Percentiles rank a stretch among this genome's conserved stretches.
phyloP scores from a whole-genome alignment of 2,329 filamentous ascomycete genomes.

The Pseudogymnoascus sp. region DNA sequence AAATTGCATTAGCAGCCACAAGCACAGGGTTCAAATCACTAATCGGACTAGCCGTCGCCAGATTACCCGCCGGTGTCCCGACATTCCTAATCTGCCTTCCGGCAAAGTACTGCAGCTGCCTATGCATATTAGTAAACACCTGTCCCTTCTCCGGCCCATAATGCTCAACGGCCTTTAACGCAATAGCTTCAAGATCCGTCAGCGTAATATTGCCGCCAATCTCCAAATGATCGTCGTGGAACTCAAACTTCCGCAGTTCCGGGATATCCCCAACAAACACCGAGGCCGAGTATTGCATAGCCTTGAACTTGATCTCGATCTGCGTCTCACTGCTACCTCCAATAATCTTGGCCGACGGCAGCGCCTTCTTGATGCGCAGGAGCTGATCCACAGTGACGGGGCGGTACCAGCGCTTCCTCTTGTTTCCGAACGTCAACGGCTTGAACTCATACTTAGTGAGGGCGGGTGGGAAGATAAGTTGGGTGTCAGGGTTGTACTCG shows the following conservation, averaged over 20 bases:
- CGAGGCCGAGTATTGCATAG: slow-evolving; percentile 78
- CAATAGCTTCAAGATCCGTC: slow-evolving; percentile 83
- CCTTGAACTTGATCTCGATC: slow-evolving; percentile 98
- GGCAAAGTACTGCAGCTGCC: slow-evolving; percentile 91
- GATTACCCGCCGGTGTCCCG: slow-evolving; percentile 89
- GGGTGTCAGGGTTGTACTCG: slow-evolving; percentile 85
- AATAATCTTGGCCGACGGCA: slow-evolving; percentile 86
- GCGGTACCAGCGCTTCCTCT: slow-evolving; percentile 87
- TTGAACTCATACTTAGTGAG: slow-evolving; percentile 75
- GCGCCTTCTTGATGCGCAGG: slow-evolving; percentile 79
- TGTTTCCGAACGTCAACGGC: slow-evolving; percentile 84
- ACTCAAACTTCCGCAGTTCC: slow-evolving; percentile 73
- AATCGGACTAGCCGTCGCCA: slow-evolving; percentile 91
- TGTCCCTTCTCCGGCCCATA: slow-evolving; percentile 61
- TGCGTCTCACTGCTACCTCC: slow-evolving; percentile 95
- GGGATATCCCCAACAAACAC: slow-evolving; percentile 91
- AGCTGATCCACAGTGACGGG: slow-evolving; percentile 81
- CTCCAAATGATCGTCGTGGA: slow-evolving; percentile 75
- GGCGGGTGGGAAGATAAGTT: slow-evolving; percentile 86
- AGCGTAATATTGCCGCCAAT: slow-evolving; percentile 88
- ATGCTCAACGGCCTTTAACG: slow-evolving; percentile 65
- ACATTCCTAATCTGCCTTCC: slow-evolving; percentile 94
- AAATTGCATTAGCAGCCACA: slow-evolving; percentile 72
- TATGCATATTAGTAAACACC: slow-evolving; percentile 82
- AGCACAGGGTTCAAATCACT: slow-evolving; percentile 94